phyloP scores from a whole-genome alignment of 306 rosid genomes.

The Crotalaria pallida region DNA sequence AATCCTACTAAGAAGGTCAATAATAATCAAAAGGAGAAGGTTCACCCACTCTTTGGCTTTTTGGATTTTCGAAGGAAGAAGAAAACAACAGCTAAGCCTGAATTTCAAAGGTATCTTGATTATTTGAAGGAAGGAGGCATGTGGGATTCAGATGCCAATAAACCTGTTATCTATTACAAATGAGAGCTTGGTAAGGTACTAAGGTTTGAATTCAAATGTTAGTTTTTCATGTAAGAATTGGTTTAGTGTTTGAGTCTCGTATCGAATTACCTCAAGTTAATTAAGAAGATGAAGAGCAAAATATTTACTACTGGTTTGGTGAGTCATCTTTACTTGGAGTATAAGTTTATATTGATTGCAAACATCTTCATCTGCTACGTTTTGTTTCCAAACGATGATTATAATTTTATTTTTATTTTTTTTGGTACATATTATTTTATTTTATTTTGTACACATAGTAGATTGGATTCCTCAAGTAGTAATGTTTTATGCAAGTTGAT shows the following conservation, averaged over 20 bases:
- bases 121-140: constrained; percentile 68
- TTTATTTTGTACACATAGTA: no score
- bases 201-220: neutral
- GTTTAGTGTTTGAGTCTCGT: neutral
- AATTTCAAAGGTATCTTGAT: constrained; percentile 50
- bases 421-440: no score
- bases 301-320: neutral
- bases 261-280: neutral
- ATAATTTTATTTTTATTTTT: no score
- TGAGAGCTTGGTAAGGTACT: constrained; percentile 24
- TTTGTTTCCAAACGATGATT: neutral
- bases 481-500: neutral
- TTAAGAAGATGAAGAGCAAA: constrained; percentile 2
- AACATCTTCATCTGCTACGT: neutral
- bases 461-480: neutral
- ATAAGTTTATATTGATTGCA: constrained; percentile 3
- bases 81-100: constrained; percentile 57
- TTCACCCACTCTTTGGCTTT: constrained; percentile 45
- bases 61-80: constrained; percentile 40
- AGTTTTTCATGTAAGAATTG: neutral
- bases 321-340: neutral
- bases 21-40: constrained; percentile 23
- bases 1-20: constrained; percentile 41
- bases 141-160: constrained; percentile 47
- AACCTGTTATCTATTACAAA: constrained; percentile 52